Evolutionary conservation across 371 early-diverging fungal genomes (phyloP), one percentile per base, ranked within the genome.

Genomic region (Haplosporangium sp.): DNA sequence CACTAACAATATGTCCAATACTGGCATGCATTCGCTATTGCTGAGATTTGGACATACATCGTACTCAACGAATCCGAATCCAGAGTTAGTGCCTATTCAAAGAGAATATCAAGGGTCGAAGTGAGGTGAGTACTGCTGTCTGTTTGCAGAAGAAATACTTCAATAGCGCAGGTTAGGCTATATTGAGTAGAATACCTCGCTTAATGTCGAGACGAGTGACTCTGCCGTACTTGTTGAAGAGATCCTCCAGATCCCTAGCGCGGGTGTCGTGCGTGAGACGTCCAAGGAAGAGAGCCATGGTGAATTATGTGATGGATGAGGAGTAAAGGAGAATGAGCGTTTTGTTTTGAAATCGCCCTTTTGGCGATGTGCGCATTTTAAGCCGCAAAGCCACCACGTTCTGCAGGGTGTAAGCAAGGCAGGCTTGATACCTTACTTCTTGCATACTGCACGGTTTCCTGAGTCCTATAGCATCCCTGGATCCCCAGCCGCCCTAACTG

Each of bases 191-290:
- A 1, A 13, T 76, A 87, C 84, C 84, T 82, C 84, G 82, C 82
- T 91, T 87, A 47, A 93, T 80, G 82, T 89, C 92, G 67, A 90
- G 85, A 73, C 91, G 87, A 69, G 86, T 86, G 80, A 93, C 90
- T 70, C 90, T 85, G 62, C 93, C 93, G 68, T 89, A 93, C 63
- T 91, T 90, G 76, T 85, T 81, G 75, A 93, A 93, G 60, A 90
- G 84, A 62, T 86, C 86, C 81, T 93, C 92, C 55, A 93, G 83
- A 69, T 93, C 93, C 74, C 90, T 84, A 36, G 89, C 85, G 60
- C 85, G 83, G 57, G 87, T 87, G 70, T 89, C 85, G 55, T 82
- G 80, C 37, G 90, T 86, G 47, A 92, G 85, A 74, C 88, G 86
- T 18, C 92, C 92, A 73, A 92, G 84, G 67, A 88, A 92, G 37